Base-by-base conservation (phyloP, 2,329 filamentous ascomycete species). In the Pseudonectria buxi region DNA sequence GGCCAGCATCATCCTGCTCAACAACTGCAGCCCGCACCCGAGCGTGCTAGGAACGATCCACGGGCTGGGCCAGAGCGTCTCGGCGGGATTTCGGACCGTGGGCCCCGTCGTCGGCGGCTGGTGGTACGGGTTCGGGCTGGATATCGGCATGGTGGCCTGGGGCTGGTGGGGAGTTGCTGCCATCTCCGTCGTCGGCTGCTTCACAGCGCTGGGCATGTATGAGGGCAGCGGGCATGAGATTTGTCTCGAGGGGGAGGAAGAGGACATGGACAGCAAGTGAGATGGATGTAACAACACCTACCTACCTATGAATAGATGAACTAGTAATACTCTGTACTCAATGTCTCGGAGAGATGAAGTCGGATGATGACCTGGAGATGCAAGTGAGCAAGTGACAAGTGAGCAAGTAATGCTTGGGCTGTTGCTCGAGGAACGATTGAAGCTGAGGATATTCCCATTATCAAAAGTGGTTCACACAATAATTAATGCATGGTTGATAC, bases 221-320 rank as follows among this genome's bases (percentile, higher is more conserved):
- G 81, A 85, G 48, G 81, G 79, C 0, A 72, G 62, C 40, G 78
- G 78, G 2, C 76, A 80, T 54, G 76, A 81, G 56, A 71, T 76
- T 16, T 58, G 69, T 33, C 50, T 77, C 6, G 66, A 72, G 6
- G 69, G 62, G 1, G 69, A 73, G 33, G 59, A 65, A 32, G 56
- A 58, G 3, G 44, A 54, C n/a, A 37, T 43, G 39, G 39, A 37
- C 22, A 24, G 33, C n/a, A 27, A 40, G 5, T 40, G 26, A n/a
- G n/a, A 18, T 30, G 15, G 16, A 12, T 35, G 13, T 13, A 29
- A 10, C 9, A 22, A 22, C 9, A 22, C 18, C 18, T 22, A 22
- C 18, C 18, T 22, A 22, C 18, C 18, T 9, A 6, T 22, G n/a
- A n/a, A 22, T 22, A 22, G 18, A 22, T 22, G 9, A 6, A 22